Conservation (phyloP, 495 filamentous ascomycete genomes). For the Penicillium ochrochloron region DNA sequence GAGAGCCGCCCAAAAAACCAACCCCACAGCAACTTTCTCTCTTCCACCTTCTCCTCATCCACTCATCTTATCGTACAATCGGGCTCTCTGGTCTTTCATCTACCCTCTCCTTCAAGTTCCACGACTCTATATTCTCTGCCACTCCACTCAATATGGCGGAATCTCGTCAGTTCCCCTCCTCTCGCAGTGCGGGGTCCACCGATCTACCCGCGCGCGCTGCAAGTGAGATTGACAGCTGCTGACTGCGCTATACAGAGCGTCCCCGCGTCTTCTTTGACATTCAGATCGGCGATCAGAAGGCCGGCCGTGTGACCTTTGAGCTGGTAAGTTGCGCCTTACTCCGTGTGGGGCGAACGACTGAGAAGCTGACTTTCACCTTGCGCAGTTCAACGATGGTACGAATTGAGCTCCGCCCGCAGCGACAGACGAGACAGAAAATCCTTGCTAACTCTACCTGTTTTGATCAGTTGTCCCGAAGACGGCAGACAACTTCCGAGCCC, state of each 20-base stretch:
- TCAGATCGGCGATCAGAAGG: slow-evolving; percentile 69
- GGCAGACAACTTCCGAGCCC: slow-evolving; percentile 88
- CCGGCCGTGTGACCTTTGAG: slow-evolving; percentile 81
- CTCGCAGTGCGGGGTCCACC: slow-evolving; percentile 38
- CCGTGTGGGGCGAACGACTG: slow-evolving; percentile 3
- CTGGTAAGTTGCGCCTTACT: slow-evolving; percentile 57
- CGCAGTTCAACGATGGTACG: slow-evolving; percentile 75
- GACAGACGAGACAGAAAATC: neutral
- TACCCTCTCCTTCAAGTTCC: slow-evolving; percentile 6
- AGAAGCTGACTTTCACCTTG: slow-evolving; percentile 18
- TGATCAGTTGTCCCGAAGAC: slow-evolving; percentile 83
- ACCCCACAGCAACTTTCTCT: slow-evolving; percentile 15
- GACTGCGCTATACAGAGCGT: slow-evolving; percentile 48
- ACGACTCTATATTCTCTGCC: slow-evolving; percentile 5
- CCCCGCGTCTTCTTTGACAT: slow-evolving; percentile 90
- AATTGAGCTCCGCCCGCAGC: slow-evolving; percentile 12
- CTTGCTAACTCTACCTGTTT: slow-evolving; percentile 25
- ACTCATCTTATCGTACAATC: slow-evolving; percentile 8
- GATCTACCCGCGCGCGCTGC: slow-evolving; percentile 22
- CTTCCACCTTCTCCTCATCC: slow-evolving; percentile 15
- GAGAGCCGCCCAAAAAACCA: slow-evolving; percentile 11
- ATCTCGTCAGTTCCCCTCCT: slow-evolving; percentile 39
- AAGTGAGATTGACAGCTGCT: slow-evolving; percentile 23
- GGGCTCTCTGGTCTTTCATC: slow-evolving; percentile 10
- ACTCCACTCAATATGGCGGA: slow-evolving; percentile 40